Base-by-base conservation (phyloP, 73 alveolate species). In the Tetrahymena elliotti region DNA sequence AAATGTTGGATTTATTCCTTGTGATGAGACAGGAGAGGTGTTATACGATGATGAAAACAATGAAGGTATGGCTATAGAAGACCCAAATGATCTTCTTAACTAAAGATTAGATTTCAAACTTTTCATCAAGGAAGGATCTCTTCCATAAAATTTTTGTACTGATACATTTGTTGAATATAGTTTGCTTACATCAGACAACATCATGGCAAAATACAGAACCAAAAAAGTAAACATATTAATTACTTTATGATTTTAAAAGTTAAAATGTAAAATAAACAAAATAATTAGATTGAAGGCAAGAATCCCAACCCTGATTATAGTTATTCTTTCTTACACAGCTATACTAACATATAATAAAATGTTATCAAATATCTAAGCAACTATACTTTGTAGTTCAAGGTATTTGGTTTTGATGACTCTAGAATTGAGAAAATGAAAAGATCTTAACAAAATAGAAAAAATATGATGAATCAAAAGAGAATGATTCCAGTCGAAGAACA, bases 1-100 rank as follows among this genome's bases (percentile, higher is more conserved):
- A 4, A 97, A 97, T 35, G 98, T 97, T 39, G 97, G 97, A 95
- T 83, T 97, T 83, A 84, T 97, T 37, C 99, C 99, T 34, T 96
- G 96, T 22, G 98, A 97, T 83, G 97, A 97, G 93, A 96, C 96
- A 41, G 99, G 99, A 54, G 94, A 96, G 84, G 95, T 96, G 24
- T 97, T 97, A 52, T 94, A 95, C 20, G 95, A 97, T 12, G 99
- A 97, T 35, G 99, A 97, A 33, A 93, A 96, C 27, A 94, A 94
- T 52, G 96, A 94, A 84, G 96, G 96, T 0, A 84, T 94, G 37
- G 95, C 96, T 2, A 94, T 94, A 16, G 96, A 94, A 41, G 96
- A 94, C 53, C 96, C 96, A 8, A 47, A 83, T 16, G 96, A 94
- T 35, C 93, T 94, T 31, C 39, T 94, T 39, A 82, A 83, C 12